Evolutionary conservation across 2,329 filamentous ascomycete species (phyloP).

Genomic region (Colletotrichum godetiae): DNA sequence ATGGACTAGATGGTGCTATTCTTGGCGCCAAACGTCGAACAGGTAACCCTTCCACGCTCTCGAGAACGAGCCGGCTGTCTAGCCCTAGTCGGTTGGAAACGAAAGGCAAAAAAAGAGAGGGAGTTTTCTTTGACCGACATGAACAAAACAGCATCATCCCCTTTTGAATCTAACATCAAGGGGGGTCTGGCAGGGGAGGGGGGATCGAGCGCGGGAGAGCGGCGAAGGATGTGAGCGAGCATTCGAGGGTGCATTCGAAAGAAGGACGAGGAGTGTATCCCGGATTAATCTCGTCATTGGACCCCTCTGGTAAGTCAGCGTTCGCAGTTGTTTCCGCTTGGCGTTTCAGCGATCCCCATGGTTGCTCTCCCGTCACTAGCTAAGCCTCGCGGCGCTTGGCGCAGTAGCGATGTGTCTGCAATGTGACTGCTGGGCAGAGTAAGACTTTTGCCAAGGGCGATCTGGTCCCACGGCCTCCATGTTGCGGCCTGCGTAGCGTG

Average conservation of each 20-base stretch:
- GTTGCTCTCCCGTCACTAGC: constrained; percentile 24
- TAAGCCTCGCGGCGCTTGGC: constrained; percentile 11
- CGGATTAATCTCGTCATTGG: constrained; percentile 1
- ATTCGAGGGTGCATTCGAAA: not conserved
- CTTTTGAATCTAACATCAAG: not conserved
- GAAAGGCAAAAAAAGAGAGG: constrained; percentile 1
- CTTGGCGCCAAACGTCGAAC: constrained; percentile 9
- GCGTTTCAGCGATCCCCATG: constrained; percentile 32
- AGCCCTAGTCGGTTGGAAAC: constrained; percentile 16
- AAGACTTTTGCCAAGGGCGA: constrained; percentile 22
- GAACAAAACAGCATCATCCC: not conserved
- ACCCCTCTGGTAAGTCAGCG: not conserved
- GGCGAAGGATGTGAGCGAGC: constrained; percentile 5
- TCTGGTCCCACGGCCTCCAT: constrained; percentile 19
- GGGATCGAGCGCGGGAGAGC: constrained; percentile 26
- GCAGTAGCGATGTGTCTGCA: not conserved
- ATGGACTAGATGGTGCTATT: constrained; percentile 15
- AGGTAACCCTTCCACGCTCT: not conserved
- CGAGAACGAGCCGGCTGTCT: not conserved
- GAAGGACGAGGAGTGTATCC: not conserved
- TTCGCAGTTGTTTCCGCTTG: constrained; percentile 30
- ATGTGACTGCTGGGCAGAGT: not conserved
- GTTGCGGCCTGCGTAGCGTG: constrained; percentile 7
- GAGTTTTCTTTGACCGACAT: not conserved
- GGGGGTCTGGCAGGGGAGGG: not conserved